Evolutionary conservation across 495 filamentous ascomycete genomes (phyloP).

Genomic region (Podospora tetraspora): DNA sequence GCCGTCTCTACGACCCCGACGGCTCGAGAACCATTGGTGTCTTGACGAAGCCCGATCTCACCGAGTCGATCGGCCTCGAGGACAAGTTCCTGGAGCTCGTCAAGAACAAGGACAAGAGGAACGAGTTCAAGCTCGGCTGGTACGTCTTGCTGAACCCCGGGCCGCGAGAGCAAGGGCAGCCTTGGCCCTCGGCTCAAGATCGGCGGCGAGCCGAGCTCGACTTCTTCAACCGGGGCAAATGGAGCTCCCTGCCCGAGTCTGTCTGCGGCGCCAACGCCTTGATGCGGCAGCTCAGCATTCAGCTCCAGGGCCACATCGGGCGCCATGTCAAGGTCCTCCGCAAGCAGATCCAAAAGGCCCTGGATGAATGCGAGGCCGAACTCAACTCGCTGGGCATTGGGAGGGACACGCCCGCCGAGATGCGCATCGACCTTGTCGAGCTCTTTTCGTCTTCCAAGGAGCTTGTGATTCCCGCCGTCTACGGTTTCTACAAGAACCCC

Average conservation of each 20-base stretch:
- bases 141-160: constrained; percentile 55
- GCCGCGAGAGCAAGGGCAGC: constrained; percentile 34
- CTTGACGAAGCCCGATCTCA: constrained; percentile 50
- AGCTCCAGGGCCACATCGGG: constrained; percentile 38
- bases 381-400: constrained; percentile 34
- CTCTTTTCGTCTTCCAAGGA: constrained; percentile 36
- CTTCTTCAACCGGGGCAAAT: constrained; percentile 39
- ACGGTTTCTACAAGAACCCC: constrained; percentile 41
- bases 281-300: constrained; percentile 33
- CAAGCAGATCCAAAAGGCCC: constrained; percentile 33
- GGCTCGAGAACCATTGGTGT: constrained; percentile 47
- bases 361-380: constrained; percentile 36
- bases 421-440: constrained; percentile 38
- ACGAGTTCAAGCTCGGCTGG: constrained; percentile 57
- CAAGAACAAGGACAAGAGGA: constrained; percentile 49
- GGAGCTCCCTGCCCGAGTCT: constrained; percentile 32
- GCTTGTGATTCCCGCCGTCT: constrained; percentile 36
- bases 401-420: constrained; percentile 35
- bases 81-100: constrained; percentile 49
- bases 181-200: constrained; percentile 30
- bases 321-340: constrained; percentile 32
- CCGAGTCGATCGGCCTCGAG: constrained; percentile 41
- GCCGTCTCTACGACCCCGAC: constrained; percentile 39
- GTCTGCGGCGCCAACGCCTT: constrained; percentile 33
- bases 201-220: constrained; percentile 25